These are phyloP conservation scores for Stromatinia cepivora DNA, from an alignment of 2,329 filamentous ascomycete genomes.

Conservation along the genomic window DNA sequence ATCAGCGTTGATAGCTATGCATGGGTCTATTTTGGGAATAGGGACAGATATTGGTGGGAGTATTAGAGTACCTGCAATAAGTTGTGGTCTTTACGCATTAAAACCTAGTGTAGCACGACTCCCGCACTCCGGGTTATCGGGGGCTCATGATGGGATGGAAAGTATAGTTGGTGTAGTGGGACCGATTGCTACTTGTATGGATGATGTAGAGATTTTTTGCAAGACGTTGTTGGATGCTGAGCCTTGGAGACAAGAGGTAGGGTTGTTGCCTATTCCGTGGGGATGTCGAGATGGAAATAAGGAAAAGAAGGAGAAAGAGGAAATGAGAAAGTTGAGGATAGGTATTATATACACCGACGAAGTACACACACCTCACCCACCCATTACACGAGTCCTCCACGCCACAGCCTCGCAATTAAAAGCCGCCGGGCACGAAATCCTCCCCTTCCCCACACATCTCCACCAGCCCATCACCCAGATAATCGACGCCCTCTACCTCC, in stretches of 20 bases:
- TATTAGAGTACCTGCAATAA: slow-evolving; percentile 43
- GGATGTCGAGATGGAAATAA: not conserved
- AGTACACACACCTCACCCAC: slow-evolving; percentile 28
- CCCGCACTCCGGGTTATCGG: slow-evolving; percentile 37
- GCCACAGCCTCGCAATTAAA: not conserved
- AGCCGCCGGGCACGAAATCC: not conserved
- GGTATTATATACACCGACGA: slow-evolving; percentile 37
- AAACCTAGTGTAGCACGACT: slow-evolving; percentile 35
- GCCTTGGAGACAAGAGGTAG: slow-evolving; percentile 54
- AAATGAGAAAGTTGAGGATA: slow-evolving; percentile 42
- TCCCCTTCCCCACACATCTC: slow-evolving; percentile 1
- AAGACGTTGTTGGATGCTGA: slow-evolving; percentile 32
- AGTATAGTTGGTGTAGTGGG: slow-evolving; percentile 49
- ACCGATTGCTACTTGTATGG: slow-evolving; percentile 48
- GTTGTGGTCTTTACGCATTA: slow-evolving; percentile 48
- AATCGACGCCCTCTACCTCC: slow-evolving; percentile 6
- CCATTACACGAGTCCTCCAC: slow-evolving; percentile 9
- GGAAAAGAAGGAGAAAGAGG: not conserved
- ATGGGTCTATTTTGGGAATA: slow-evolving; percentile 50
- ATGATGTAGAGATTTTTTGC: slow-evolving; percentile 45
- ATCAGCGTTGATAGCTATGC: slow-evolving; percentile 56
- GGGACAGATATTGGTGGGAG: slow-evolving; percentile 34
- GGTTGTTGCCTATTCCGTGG: slow-evolving; percentile 54
- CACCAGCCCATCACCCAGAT: not conserved
- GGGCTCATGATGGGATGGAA: slow-evolving; percentile 53